Evolutionary conservation across 2,329 filamentous ascomycete genomes (phyloP).

Genomic region (Iodosphaeria phyllophila): DNA sequence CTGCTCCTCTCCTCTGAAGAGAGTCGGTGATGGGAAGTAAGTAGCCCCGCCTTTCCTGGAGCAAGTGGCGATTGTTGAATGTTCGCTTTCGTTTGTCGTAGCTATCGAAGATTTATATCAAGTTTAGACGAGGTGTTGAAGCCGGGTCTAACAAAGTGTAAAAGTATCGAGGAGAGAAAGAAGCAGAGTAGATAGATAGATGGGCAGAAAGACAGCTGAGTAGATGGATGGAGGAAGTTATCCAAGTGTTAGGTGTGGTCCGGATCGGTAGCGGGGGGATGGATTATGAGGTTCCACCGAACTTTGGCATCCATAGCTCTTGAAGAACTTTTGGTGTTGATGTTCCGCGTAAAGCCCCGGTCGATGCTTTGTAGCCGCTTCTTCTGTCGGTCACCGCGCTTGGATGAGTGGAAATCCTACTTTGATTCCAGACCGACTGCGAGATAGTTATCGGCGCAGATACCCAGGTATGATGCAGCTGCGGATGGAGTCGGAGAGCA

Average conservation of each 20-base stretch:
- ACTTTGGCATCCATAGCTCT: constrained; percentile 18
- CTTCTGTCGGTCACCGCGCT: no score
- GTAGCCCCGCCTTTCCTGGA: constrained; percentile 2
- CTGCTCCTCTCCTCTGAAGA: constrained; percentile 1
- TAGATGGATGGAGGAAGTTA: no score
- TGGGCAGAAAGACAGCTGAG: no score
- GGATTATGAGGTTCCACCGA: constrained; percentile 14
- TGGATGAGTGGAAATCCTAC: no score
- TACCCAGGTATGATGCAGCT: no score
- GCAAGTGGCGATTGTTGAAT: background rate
- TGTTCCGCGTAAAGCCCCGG: no score
- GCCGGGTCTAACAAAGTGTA: background rate
- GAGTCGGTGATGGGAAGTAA: constrained; percentile 1
- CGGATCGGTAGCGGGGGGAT: constrained; percentile 8
- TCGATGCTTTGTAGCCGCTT: no score
- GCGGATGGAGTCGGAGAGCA: no score
- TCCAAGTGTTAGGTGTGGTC: constrained; percentile 4
- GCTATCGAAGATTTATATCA: background rate
- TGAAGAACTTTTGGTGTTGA: constrained; percentile 3
- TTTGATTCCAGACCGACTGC: no score
- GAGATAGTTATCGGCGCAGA: no score
- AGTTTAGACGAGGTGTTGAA: background rate
- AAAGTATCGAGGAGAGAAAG: no score
- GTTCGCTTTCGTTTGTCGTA: background rate
- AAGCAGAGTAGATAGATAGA: no score